Base-by-base conservation (phyloP, 139 green algal species). In the Asterochloris sp. region DNA sequence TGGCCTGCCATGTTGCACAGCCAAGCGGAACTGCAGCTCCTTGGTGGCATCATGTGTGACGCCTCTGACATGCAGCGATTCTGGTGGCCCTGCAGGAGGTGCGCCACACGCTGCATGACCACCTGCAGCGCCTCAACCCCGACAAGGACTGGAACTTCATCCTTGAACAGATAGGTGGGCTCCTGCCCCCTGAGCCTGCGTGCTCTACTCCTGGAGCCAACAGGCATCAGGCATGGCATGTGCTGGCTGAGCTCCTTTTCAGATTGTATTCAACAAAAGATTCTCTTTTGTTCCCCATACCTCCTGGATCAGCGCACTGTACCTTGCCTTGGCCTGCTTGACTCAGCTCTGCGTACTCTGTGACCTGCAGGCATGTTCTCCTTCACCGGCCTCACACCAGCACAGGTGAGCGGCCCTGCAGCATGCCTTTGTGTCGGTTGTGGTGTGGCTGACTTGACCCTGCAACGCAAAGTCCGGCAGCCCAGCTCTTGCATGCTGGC, bases 81-180 rank as follows among this genome's bases (percentile, higher is more conserved):
- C 4, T 54, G 38, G 4, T 54, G 38, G 38, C 38, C 38, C 0
- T 84, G 84, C 88, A 90, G 88, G 78, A 85, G 14, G 95, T 99
- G 83, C 90, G 97, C 16, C 74, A 90, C 79, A 87, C 93, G 80
- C 91, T 99, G 73, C 84, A 90, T 24, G 85, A 92, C 16, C 69
- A 93, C 8, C 86, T 99, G 74, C 85, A 90, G 61, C 86, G 86
- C 76, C 78, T 92, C 71, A 92, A 88, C 54, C 89, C 88, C 6
- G 87, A 93, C 68, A 95, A 94, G 87, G 91, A 98, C 89, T 99
- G 96, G 96, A 91, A 74, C 13, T 98, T 97, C 87, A 89, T 99
- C 71, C 92, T 89, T 16, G 86, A 87, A 28, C 91, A 95, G 87
- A 92, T 94, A 63, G 38, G 38, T 54, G 38, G 6, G 88, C 86